Evolutionary conservation across 139 green algal genomes (phyloP).

Genomic region (Coelastrella sp.): DNA sequence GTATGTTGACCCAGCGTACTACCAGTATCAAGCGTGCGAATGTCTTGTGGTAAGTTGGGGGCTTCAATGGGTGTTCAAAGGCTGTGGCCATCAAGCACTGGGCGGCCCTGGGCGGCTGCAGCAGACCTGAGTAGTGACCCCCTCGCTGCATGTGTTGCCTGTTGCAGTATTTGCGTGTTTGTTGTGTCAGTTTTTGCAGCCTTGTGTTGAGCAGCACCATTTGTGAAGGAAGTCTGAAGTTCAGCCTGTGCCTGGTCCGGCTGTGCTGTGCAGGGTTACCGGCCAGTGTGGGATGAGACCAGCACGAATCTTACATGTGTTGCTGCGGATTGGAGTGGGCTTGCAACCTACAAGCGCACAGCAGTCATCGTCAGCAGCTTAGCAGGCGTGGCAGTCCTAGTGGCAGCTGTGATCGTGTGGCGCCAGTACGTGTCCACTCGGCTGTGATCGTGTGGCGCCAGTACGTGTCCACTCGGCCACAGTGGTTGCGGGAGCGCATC

Average conservation of each 20-base stretch:
- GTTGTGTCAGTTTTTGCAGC: no score
- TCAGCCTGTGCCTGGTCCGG: no score
- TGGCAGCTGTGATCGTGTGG: conserved; percentile 2
- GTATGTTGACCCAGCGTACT: conserved; percentile 38
- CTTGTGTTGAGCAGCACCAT: no score
- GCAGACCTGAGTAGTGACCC: no score
- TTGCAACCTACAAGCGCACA: background rate
- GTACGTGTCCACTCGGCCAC: conserved; percentile 22
- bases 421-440: no score
- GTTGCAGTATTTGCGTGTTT: no score
- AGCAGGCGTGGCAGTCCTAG: background rate
- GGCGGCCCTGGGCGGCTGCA: no score
- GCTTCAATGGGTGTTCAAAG: no score
- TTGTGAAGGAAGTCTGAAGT: no score
- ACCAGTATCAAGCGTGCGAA: conserved; percentile 37
- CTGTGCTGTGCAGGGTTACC: conserved; percentile 3
- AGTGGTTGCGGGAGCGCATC: conserved; percentile 33
- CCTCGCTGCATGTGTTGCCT: no score
- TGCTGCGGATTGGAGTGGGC: background rate
- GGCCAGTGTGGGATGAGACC: background rate
- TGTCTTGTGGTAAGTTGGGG: conserved; percentile 30
- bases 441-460: background rate
- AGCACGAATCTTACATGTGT: background rate
- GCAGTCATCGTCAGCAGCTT: conserved; percentile 12
- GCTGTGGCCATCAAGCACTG: no score